Evolutionary conservation across 2,329 filamentous ascomycete genomes (phyloP), one percentile per base, ranked within the genome.

Genomic region (Stachybotrys chlorohalonatus): DNA sequence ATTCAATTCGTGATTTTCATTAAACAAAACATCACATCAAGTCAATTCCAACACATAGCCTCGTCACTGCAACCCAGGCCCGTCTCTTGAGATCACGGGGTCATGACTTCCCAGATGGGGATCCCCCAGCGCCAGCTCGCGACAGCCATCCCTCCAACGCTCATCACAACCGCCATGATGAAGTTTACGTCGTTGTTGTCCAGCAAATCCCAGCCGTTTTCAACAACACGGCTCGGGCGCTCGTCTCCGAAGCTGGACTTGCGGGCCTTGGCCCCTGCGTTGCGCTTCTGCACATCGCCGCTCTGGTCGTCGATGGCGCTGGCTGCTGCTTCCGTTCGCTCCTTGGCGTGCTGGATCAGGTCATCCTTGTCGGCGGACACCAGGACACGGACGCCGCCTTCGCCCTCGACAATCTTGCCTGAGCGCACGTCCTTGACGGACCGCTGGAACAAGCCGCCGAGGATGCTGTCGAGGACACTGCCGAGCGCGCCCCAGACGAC

Each of bases 141-240:
- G 39, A 82, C 70, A 0, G 73, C 75, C 83, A 97, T 95, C 5
- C 85, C 88, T 5, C 86, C 82, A 16, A 91, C 60, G 66, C 89
- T 96, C 82, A 95, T 92, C 5, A 78, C 77, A 13, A 83, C 78
- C 0, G 93, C 92, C 93, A 96, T 97, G 55, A 93, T 69, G 55
- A 96, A 83, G 69, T 99, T 99, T 63, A 99, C 91, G 54, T 89
- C 88, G 69, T 99, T 99, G 70, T 99, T 99, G 70, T 95, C 91
- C 55, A 99, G 75, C 57, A 95, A 68, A 67, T 96, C 81, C 81
- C 73, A 77, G 52, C 67, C 90, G 61, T 76, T 87, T 70, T 89
- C 83, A 7, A 86, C 71, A 6, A 84, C 73, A 16, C 87, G 75
- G 52, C 84, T 85, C 57, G 86, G 81, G 62, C 76, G 77, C 54